Evolutionary conservation across 2,329 filamentous ascomycete genomes (phyloP).

Genomic region (Colletotrichum endophyticum): DNA sequence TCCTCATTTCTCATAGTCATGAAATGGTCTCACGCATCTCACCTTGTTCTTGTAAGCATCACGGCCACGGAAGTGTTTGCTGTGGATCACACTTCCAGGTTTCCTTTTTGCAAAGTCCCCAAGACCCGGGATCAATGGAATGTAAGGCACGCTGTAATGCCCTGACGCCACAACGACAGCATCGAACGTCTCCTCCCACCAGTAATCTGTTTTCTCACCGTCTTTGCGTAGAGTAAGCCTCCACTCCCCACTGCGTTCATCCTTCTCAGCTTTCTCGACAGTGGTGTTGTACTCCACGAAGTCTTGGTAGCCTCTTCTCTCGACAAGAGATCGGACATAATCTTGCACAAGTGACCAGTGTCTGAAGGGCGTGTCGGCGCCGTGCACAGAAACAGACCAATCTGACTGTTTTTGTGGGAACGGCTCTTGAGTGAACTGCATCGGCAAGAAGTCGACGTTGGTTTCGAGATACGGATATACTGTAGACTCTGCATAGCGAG

Average conservation of each 20-base stretch:
- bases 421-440: conserved; percentile 64
- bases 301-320: conserved; percentile 57
- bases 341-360: conserved; percentile 61
- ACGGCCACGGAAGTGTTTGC: conserved; percentile 56
- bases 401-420: conserved; percentile 45
- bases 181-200: conserved; percentile 69
- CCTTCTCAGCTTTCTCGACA: conserved; percentile 62
- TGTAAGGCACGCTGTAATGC: conserved; percentile 64
- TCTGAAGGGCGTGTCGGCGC: conserved; percentile 63
- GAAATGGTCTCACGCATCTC: background rate
- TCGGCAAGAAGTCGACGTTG: conserved; percentile 63
- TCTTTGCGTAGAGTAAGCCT: conserved; percentile 53
- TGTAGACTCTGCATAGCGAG: conserved; percentile 62
- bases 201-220: conserved; percentile 49
- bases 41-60: conserved; percentile 52
- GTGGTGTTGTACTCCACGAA: conserved; percentile 62
- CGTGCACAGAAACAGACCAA: conserved; percentile 45
- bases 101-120: conserved; percentile 46
- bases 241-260: conserved; percentile 49
- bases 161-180: conserved; percentile 65
- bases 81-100: conserved; percentile 58
- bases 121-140: conserved; percentile 54
- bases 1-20: rapidly evolving
- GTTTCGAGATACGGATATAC: conserved; percentile 69
- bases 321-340: conserved; percentile 58